phyloP scores from a whole-genome alignment of 2,329 filamentous ascomycete genomes.

The Aspergillus arachidicola region DNA sequence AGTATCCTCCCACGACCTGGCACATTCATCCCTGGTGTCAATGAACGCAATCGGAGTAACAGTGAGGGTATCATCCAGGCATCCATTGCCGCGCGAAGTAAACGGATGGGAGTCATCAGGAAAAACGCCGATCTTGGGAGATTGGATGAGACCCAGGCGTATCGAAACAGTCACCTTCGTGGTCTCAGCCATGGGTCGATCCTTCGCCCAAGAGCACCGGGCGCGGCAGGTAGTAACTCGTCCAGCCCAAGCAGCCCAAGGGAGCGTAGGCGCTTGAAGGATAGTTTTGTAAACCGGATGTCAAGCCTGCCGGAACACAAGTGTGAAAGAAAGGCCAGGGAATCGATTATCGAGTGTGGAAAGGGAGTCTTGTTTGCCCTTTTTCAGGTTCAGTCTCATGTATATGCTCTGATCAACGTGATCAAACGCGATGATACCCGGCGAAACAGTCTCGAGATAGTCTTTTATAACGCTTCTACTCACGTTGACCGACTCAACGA shows the following conservation, averaged over 20 bases:
- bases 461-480: constrained; percentile 58
- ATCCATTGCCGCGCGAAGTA: constrained; percentile 50
- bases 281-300: constrained; percentile 53
- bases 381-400: constrained; percentile 53
- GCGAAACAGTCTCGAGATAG: constrained; percentile 56
- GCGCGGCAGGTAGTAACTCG: constrained; percentile 40
- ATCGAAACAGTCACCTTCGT: constrained; percentile 58
- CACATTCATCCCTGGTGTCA: constrained; percentile 70
- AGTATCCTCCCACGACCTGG: constrained; percentile 66
- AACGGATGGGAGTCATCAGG: constrained; percentile 63
- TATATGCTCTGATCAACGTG: constrained; percentile 50
- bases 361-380: constrained; percentile 59
- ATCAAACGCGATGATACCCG: constrained; percentile 50
- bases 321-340: constrained; percentile 48
- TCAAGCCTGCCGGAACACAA: constrained; percentile 62
- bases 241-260: constrained; percentile 49
- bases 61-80: constrained; percentile 62
- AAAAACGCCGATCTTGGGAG: constrained; percentile 58
- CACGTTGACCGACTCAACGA: constrained; percentile 61
- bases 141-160: constrained; percentile 54
- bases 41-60: constrained; percentile 60
- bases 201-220: constrained; percentile 41
- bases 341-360: constrained; percentile 58
- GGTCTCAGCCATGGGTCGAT: constrained; percentile 62
- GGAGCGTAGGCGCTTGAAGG: constrained; percentile 44